Evolutionary conservation across 345 rosid species (phyloP).

Genomic region (Eucalyptus pumila): DNA sequence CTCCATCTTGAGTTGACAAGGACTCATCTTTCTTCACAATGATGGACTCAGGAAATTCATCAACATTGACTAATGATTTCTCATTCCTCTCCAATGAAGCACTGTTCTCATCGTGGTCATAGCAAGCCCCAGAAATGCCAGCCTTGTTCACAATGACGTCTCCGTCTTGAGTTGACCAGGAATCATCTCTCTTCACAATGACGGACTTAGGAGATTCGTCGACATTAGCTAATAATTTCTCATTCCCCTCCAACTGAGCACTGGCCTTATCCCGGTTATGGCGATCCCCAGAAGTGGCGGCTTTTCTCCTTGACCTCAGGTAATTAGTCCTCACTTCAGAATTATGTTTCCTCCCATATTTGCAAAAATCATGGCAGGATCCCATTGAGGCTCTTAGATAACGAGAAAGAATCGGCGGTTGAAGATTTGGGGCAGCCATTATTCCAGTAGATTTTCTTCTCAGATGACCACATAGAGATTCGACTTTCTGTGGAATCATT

Average conservation of each 20-base stretch:
- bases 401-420: slow-evolving; percentile 29
- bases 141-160: background rate
- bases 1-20: background rate
- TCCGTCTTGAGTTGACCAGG: slow-evolving; percentile 49
- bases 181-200: slow-evolving; percentile 21
- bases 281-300: background rate
- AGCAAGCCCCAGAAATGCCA: background rate
- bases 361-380: slow-evolving; percentile 84
- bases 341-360: slow-evolving; percentile 33
- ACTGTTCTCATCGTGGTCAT: background rate
- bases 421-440: slow-evolving; percentile 5
- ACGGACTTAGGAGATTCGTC: background rate
- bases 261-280: background rate
- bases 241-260: slow-evolving; percentile 3
- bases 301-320: background rate
- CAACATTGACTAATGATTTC: background rate
- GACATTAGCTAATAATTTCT: background rate
- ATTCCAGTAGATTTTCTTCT: slow-evolving; percentile 42
- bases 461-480: background rate
- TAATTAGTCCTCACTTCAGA: slow-evolving; percentile 19
- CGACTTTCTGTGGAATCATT: background rate
- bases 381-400: slow-evolving; percentile 46
- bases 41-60: background rate
- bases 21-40: background rate
- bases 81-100: slow-evolving; percentile 2